Conservation (phyloP, 2,329 filamentous ascomycete genomes). For the Ceratocystis colombiana region DNA sequence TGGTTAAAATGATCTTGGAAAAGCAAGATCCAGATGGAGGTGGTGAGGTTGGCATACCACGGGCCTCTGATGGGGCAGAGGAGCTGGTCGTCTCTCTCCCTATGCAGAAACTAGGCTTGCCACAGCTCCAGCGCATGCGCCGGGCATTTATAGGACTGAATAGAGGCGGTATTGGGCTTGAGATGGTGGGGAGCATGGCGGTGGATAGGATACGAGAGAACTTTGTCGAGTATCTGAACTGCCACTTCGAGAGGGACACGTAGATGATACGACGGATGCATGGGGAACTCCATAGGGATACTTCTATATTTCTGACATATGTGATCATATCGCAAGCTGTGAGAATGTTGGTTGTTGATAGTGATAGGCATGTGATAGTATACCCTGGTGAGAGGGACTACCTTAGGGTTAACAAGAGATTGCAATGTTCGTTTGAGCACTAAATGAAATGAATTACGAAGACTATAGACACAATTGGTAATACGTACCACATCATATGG, state of each 20-base stretch:
- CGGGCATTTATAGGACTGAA: slow-evolving; percentile 70
- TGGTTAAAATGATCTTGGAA: slow-evolving; percentile 59
- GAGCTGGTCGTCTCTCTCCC: slow-evolving; percentile 56
- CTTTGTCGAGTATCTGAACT: slow-evolving; percentile 58
- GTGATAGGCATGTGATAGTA: no score
- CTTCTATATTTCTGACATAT: no score
- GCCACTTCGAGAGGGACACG: slow-evolving; percentile 50
- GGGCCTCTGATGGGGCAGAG: slow-evolving; percentile 33
- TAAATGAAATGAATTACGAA: no score
- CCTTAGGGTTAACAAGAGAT: no score
- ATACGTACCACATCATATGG: no score
- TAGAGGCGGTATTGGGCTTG: slow-evolving; percentile 54
- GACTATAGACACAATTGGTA: no score
- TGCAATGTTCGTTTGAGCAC: no score
- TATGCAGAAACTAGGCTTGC: slow-evolving; percentile 54
- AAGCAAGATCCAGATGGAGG: slow-evolving; percentile 61
- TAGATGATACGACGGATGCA: slow-evolving; percentile 29
- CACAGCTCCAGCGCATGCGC: slow-evolving; percentile 66
- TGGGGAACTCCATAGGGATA: no score
- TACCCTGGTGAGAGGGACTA: no score
- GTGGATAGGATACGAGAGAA: slow-evolving; percentile 49
- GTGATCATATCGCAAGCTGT: no score
- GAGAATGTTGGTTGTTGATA: no score
- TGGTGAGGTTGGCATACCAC: slow-evolving; percentile 43
- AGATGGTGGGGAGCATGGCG: slow-evolving; percentile 45